Conservation (phyloP, 2,329 filamentous ascomycete species). For the Allantophomopsis lycopodina region DNA sequence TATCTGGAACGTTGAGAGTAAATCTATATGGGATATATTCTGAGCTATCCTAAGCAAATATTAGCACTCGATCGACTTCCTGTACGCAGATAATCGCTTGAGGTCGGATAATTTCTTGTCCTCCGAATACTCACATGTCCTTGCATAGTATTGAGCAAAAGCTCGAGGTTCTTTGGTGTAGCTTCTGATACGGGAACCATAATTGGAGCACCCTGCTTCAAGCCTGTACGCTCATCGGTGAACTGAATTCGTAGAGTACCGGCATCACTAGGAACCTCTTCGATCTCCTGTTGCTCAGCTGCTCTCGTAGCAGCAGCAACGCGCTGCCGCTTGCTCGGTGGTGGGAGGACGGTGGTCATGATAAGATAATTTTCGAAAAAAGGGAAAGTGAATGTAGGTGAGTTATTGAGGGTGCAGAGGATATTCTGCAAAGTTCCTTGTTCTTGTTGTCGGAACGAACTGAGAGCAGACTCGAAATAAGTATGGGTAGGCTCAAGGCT, state of each 20-base stretch:
- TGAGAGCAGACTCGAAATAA: background rate
- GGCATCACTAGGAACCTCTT: constrained; percentile 49
- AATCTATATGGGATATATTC: constrained; percentile 55
- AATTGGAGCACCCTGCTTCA: constrained; percentile 45
- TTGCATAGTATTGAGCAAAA: constrained; percentile 73
- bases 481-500: background rate
- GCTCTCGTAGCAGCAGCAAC: constrained; percentile 60
- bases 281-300: constrained; percentile 62
- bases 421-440: background rate
- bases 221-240: constrained; percentile 68
- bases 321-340: constrained; percentile 77
- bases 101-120: too few species aligned
- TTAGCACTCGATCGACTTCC: constrained; percentile 10
- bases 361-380: constrained; percentile 1
- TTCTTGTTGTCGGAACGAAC: background rate
- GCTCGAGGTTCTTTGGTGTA: constrained; percentile 76
- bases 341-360: constrained; percentile 76
- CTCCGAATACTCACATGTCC: constrained; percentile 38
- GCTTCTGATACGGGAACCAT: constrained; percentile 74
- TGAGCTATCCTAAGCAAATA: constrained; percentile 29
- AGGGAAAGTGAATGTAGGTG: background rate
- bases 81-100: background rate
- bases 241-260: constrained; percentile 81
- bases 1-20: constrained; percentile 34
- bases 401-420: background rate